Evolutionary conservation across 2,329 filamentous ascomycete genomes (phyloP), one percentile per base, ranked within the genome.

Genomic region (Albifimbria verrucaria): DNA sequence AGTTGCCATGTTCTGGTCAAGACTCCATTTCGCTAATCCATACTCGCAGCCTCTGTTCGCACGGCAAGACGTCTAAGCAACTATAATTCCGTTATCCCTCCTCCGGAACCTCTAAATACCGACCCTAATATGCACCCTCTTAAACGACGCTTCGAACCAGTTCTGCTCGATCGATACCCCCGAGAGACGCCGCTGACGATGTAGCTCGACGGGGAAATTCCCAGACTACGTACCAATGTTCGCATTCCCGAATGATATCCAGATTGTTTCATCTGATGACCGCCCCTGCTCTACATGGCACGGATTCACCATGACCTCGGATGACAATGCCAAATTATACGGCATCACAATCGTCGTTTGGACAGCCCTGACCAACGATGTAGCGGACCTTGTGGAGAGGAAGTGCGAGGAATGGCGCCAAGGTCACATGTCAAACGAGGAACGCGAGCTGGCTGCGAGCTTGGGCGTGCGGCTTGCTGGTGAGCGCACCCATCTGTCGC

Each of bases 191-290:
- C 66, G 79, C 85, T 21, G 92, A 96, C 54, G 92, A 97, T 61
- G 72, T 88, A 49, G 84, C 89, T 61, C 82, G 88, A 63, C 82
- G 94, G 65, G 92, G 51, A 87, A 83, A 53, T 97, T 99, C 66
- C 94, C 94, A 1, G 94, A 99, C 67, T 99, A 97, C 65, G 91
- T 99, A 18, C 94, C 94, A 52, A 97, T 99, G 94, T 99, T 99
- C 71, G 92, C 94, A 51, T 99, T 97, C 64, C 94, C 94, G 45
- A 97, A 97, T 71, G 94, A 99, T 69, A 94, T 99, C 62, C 92
- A 92, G 58, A 94, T 99, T 50, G 90, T 97, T 10, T 97, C 94
- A 1, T 92, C 92, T 1, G 94, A 99, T 65, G 91, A 96, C 68
- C 83, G 92, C 56, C 94, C 94, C 1, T 82, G 92, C 56, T 93